phyloP scores from a whole-genome alignment of 208 protist genomes.

The Leishmania turanica region DNA sequence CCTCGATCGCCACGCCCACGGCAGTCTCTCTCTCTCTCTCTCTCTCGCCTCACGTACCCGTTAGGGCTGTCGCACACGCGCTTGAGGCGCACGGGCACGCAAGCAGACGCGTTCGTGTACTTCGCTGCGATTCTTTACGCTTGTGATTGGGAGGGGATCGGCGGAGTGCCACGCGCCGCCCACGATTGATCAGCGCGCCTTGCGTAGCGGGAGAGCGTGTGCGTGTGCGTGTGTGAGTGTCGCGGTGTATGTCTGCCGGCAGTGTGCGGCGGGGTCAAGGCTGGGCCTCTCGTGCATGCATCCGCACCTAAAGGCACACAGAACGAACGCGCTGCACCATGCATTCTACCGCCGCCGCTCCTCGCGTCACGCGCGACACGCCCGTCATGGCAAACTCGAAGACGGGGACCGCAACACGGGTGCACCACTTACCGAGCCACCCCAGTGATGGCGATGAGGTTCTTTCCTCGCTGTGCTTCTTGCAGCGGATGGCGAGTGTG shows the following conservation, averaged over 20 bases:
- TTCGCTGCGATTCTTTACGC: no score
- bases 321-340: not conserved
- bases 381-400: conserved; percentile 15
- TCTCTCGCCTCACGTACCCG: not conserved
- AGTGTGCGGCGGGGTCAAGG: not conserved
- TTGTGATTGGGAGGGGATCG: no score
- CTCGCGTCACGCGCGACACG: not conserved
- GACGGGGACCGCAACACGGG: not conserved
- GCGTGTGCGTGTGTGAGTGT: not conserved
- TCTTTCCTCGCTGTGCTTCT: conserved; percentile 54
- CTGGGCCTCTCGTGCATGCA: not conserved
- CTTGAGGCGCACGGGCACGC: not conserved
- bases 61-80: not conserved
- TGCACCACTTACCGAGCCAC: not conserved
- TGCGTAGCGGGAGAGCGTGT: not conserved
- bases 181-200: no score
- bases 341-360: not conserved
- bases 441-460: conserved; percentile 13
- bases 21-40: no score
- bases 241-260: conserved; percentile 1
- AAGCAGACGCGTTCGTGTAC: not conserved
- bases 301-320: not conserved
- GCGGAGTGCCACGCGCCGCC: no score
- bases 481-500: conserved; percentile 52
- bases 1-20: no score